Percentiles rank a stretch among this genome's conserved stretches.
These are phyloP conservation scores for Fusarium haematococcum DNA, from an alignment of 2,329 filamentous ascomycete species.

Conservation along the genomic window DNA sequence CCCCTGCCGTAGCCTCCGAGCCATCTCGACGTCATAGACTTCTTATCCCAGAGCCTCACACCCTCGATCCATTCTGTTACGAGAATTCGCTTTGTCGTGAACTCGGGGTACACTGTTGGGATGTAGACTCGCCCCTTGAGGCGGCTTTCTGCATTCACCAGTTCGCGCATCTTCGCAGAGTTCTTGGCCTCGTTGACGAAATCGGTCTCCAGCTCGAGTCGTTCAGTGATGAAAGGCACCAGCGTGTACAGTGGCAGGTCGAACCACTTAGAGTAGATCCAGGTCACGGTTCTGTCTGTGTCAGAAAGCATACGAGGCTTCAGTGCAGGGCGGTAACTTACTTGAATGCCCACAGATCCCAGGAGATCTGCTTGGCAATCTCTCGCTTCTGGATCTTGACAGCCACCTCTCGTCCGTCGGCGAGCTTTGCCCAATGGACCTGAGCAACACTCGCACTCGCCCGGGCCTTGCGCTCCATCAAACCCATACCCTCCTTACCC, in stretches of 20 bases:
- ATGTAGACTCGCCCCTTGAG: conserved; percentile 88
- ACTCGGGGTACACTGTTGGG: conserved; percentile 83
- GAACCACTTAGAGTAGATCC: conserved; percentile 87
- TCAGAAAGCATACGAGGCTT: conserved; percentile 18
- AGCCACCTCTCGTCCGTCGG: conserved; percentile 91
- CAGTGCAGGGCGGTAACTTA: conserved; percentile 53
- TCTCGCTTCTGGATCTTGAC: conserved; percentile 97
- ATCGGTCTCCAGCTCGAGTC: conserved; percentile 93
- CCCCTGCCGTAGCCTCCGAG: conserved; percentile 79
- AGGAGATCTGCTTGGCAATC: conserved; percentile 89
- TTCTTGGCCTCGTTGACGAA: conserved; percentile 94
- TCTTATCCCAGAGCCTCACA: conserved; percentile 91
- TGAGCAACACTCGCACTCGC: conserved; percentile 94
- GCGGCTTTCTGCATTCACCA: conserved; percentile 80
- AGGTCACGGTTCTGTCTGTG: conserved; percentile 75
- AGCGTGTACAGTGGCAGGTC: conserved; percentile 92
- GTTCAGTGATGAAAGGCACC: conserved; percentile 92
- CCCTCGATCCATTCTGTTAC: conserved; percentile 99
- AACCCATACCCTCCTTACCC: conserved; percentile 74
- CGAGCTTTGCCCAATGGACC: conserved; percentile 91
- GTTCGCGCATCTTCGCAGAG: conserved; percentile 81
- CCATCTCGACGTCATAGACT: conserved; percentile 82
- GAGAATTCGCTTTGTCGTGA: conserved; percentile 86
- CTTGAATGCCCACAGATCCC: conserved; percentile 97
- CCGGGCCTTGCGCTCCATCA: conserved; percentile 71